A percentile compares a stretch with the other conserved stretches of the same genome.
Evolutionary conservation across 305 asterid species (phyloP).

Genomic region (Fraxinus sp.): DNA sequence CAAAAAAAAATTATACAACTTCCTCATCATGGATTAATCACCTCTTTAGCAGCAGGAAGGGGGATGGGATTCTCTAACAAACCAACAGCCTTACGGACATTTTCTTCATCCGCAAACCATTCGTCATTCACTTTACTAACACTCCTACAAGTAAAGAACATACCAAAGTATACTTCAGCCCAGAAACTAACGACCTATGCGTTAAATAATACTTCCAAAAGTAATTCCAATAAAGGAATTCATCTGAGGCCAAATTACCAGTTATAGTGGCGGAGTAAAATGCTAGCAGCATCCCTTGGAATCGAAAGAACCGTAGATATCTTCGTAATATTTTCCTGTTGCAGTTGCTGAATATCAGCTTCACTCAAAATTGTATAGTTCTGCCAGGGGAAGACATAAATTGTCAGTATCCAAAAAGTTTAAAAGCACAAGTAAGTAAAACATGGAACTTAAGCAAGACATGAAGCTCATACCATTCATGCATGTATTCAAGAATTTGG

Average conservation of each 20-base stretch:
- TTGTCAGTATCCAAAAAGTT: conserved; percentile 17
- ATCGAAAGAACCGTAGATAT: conserved; percentile 81
- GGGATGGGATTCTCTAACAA: conserved; percentile 58
- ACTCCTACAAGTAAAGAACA: conserved; percentile 67
- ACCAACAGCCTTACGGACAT: conserved; percentile 73
- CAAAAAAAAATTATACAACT: conserved; percentile 13
- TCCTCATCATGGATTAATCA: conserved; percentile 31
- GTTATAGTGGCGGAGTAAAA: conserved; percentile 85
- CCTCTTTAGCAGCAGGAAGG: conserved; percentile 76
- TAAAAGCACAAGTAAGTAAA: conserved; percentile 8
- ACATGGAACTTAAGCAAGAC: not conserved
- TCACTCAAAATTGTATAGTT: conserved; percentile 74
- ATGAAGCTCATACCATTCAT: not conserved
- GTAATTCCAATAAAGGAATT: conserved; percentile 16
- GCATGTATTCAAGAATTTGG: conserved; percentile 10
- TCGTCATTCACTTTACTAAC: conserved; percentile 89
- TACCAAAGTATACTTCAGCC: conserved; percentile 28
- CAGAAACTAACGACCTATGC: conserved; percentile 7
- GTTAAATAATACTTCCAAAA: not conserved
- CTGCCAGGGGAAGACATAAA: conserved; percentile 34
- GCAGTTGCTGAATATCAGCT: conserved; percentile 72
- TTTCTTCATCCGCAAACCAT: conserved; percentile 86
- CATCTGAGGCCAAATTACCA: conserved; percentile 51
- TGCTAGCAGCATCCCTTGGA: conserved; percentile 78
- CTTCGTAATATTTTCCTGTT: conserved; percentile 72